Base-by-base conservation (phyloP, 148 eudicot species). In the Hydrangea macrophylla region DNA sequence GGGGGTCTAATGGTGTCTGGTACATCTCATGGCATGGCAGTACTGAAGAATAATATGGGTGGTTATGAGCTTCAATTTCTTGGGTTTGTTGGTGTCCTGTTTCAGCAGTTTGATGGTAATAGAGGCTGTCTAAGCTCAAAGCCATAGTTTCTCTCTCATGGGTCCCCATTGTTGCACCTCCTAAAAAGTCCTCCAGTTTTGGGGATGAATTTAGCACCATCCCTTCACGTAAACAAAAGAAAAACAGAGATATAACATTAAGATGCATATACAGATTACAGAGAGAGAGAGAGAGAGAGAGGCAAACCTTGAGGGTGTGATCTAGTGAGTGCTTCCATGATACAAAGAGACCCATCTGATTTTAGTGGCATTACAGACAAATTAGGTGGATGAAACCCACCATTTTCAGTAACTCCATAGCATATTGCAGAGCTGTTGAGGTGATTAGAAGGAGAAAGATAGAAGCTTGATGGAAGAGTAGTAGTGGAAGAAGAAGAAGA, bases 281-380 rank as follows among this genome's bases (percentile, higher is more conserved):
- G n/a, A n/a, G n/a, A n/a, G n/a, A n/a, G 48, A 25, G 24, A 23
- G 35, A 55, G 58, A 17, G 18, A n/a, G 27, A 45, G 39, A 12
- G 62, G 54, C 28, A 22, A 36, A 84, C 92, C 92, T 60, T 89
- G 71, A 23, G 83, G 70, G 24, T 87, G 92, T 42, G 96, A 83
- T 67, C 79, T 82, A 20, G 77, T 31, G 69, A 86, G 80, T 68
- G 84, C 86, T 70, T 90, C 92, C 86, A 90, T 70, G 50, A 90
- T 82, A 44, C 92, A 90, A 67, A 90, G 88, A 67, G 96, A 87
- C 37, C 90, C 89, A 73, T 90, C 96, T 9, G 90, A 90, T 57
- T 80, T 87, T 35, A 90, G 82, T 31, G 96, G 96, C 96, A 90
- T 88, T 3, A 78, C 83, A 72, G 71, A 69, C 59, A 86, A 65